Conservation (phyloP, 345 rosid species). For the Durio zibethinus region DNA sequence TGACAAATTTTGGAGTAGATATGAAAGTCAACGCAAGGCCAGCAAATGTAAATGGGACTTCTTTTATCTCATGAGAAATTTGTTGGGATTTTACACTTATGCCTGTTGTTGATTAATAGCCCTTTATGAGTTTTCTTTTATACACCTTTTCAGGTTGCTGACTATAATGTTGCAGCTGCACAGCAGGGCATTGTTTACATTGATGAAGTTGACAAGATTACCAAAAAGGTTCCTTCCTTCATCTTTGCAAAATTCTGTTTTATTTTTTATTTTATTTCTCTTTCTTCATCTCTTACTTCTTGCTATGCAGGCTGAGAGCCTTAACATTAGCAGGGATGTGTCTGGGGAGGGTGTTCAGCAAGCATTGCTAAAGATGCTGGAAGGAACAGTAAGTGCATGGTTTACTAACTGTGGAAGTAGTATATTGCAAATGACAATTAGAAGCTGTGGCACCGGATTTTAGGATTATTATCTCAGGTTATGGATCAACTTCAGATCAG, state of each 20-base stretch:
- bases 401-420: conserved; percentile 5
- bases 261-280: not conserved
- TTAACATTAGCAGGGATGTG: conserved; percentile 97
- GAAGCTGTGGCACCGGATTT: not conserved
- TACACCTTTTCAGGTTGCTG: conserved; percentile 63
- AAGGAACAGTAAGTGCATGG: conserved; percentile 82
- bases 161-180: conserved; percentile 96
- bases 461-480: not conserved
- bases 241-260: not conserved
- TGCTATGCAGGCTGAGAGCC: conserved; percentile 79
- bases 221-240: conserved; percentile 64
- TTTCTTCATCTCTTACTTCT: conserved; percentile 11
- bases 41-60: not conserved
- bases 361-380: conserved; percentile 93
- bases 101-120: not conserved
- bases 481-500: not conserved
- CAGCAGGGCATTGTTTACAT: conserved; percentile 99
- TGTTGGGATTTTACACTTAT: not conserved
- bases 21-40: not conserved
- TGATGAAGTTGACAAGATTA: conserved; percentile 98
- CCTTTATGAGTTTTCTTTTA: not conserved
- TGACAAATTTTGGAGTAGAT: not conserved
- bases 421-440: conserved; percentile 8
- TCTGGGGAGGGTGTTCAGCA: conserved; percentile 99
- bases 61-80: not conserved